phyloP scores from a whole-genome alignment of 345 rosid genomes.

The Eucalyptus globulus region DNA sequence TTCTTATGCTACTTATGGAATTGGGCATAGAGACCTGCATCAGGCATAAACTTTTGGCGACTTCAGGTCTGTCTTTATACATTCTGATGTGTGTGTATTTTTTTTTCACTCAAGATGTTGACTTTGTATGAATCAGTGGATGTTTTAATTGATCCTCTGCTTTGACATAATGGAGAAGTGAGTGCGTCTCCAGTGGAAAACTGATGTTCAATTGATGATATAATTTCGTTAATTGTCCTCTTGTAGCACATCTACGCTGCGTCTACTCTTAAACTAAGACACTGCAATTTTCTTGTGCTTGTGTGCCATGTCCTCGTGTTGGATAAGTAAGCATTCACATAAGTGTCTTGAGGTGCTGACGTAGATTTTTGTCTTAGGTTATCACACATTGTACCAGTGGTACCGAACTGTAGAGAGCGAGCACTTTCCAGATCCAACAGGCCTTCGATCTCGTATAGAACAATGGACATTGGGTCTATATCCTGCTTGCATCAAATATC shows the following conservation, averaged over 20 bases:
- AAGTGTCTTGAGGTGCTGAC: neutral
- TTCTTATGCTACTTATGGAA: constrained; percentile 92
- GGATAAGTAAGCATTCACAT: neutral
- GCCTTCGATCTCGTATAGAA: constrained; percentile 90
- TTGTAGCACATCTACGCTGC: neutral
- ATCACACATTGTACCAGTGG: constrained; percentile 93
- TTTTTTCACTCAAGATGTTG: neutral
- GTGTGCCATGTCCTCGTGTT: neutral
- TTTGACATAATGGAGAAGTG: neutral
- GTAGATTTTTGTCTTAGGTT: constrained; percentile 36
- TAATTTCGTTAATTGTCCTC: neutral
- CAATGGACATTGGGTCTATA: constrained; percentile 98
- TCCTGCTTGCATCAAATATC: constrained; percentile 98
- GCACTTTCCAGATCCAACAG: constrained; percentile 99
- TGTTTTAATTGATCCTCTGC: neutral
- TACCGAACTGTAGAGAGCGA: constrained; percentile 84
- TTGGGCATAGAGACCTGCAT: constrained; percentile 89
- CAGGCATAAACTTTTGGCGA: constrained; percentile 84
- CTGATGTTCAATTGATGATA: neutral
- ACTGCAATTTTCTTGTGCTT: neutral
- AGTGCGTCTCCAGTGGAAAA: neutral
- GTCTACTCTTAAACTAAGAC: neutral
- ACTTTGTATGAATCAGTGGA: neutral
- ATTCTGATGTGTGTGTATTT: neutral
- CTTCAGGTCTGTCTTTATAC: constrained; percentile 43